Base-by-base conservation (phyloP, 2,329 filamentous ascomycete species). In the Aureobasidium sp. region DNA sequence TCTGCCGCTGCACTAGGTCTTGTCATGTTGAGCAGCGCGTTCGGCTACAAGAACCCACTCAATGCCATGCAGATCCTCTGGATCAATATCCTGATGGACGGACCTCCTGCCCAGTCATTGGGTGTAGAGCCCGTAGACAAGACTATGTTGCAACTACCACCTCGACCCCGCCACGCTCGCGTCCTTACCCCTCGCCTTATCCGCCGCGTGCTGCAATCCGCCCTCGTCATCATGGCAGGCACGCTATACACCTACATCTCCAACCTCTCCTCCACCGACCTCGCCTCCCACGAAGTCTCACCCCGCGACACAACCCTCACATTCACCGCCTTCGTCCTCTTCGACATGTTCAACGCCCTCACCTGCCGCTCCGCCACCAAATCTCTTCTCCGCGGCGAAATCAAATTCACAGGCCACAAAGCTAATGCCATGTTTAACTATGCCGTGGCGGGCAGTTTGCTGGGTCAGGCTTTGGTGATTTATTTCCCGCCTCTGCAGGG, bases 31-130 rank as follows among this genome's bases (percentile, higher is more conserved):
- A 97, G 92, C 79, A 97, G 91, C 34, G 88, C 90, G 67, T 82
- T 97, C 64, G 94, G 94, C 42, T 94, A 95, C 78, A 92, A 91
- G 76, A 96, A 94, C 72, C 95, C 94, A 49, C 81, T 99, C 64
- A 99, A 99, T 73, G 91, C 94, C 54, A 99, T 99, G 94, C 94
- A 99, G 78, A 99, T 99, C 78, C 82, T 99, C 45, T 99, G 94
- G 94, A 99, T 99, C 71, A 99, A 99, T 73, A 97, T 99, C 71
- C 92, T 99, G 69, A 99, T 99, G 95, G 95, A 99, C 75, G 94
- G 95, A 10, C 94, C 94, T 16, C 94, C 94, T 1, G 94, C 94
- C 1, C 94, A 99, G 75, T 99, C 94, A 11, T 85, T 99, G 1
- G 95, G 94, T 42, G 94, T 99, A 39, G 94, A 99, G 73, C 87